These are phyloP conservation scores for Plasmopara muralis DNA, from an alignment of 352 stramenopile genomes.

Conservation along the genomic window DNA sequence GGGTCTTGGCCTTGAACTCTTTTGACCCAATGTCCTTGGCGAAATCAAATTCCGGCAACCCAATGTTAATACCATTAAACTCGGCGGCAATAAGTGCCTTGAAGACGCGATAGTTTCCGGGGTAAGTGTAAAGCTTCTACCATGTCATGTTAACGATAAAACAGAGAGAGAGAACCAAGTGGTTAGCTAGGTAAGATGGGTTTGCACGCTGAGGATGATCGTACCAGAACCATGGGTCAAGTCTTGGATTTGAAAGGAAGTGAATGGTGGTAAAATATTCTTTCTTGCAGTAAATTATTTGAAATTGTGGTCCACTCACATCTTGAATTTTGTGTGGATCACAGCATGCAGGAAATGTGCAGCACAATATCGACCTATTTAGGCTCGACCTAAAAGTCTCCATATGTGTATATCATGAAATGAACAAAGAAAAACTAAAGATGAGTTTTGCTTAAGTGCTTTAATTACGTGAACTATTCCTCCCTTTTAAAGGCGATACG, in stretches of 20 bases:
- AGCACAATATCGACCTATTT: too few relatives aligned
- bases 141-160: background rate
- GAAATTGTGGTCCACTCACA: background rate
- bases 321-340: background rate
- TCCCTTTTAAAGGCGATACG: too few relatives aligned
- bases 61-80: constrained; percentile 86
- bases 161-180: background rate
- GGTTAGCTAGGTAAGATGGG: background rate
- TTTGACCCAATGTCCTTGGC: constrained; percentile 47
- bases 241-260: background rate
- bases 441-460: too few relatives aligned
- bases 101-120: constrained; percentile 89
- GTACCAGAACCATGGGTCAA: background rate
- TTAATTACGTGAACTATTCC: too few relatives aligned
- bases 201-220: background rate
- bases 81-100: constrained; percentile 93
- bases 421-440: too few relatives aligned
- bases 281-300: background rate
- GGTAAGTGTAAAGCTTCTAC: constrained; percentile 85
- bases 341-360: too few relatives aligned
- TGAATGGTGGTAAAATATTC: background rate
- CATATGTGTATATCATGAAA: too few relatives aligned
- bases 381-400: too few relatives aligned
- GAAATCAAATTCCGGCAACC: constrained; percentile 72
- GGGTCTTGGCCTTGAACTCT: constrained; percentile 81